Evolutionary conservation across 352 stramenopile species (phyloP), one percentile per base, ranked within the genome.

Genomic region (Peronospora belbahrii): DNA sequence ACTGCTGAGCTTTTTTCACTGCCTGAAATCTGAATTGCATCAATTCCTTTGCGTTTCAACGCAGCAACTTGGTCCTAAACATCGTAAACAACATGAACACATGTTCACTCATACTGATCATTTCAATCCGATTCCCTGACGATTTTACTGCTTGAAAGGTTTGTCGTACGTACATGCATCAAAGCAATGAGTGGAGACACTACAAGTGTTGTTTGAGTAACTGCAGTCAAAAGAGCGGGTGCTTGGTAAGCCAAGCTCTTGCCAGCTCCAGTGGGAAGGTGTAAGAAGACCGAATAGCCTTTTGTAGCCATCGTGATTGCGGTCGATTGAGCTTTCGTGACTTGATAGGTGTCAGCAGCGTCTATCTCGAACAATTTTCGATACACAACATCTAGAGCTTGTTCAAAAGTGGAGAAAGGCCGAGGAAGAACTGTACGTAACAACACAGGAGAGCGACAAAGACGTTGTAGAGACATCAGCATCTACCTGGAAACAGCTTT

Each of bases 241-340:
- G 74, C 56, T 39, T 92, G 81, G 53, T 88, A 92, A 38, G 74
- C 76, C 46, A 89, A 62, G 47, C 71, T 88, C 65, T 92, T 92
- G 57, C 81, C 81, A 0, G 78, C 75, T 11, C 81, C 81, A 0
- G 76, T 92, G 20, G 74, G 77, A 11, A 89, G 52, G 42, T 88
- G 74, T 13, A 92, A 47, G 20, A 92, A 89, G 11, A 92, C 59
- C 0, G 70, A 85, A 52, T 62, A 87, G 31, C 77, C 77, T 4
- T 42, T 43, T 27, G 56, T 48, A 24, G 76, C 77, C 19, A 62
- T 47, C 0, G 48, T 52, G 18, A 87, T 65, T 9, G 80, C 74
- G 0, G 30, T 57, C 10, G 52, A 40, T 42, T 91, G 80, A 15
- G 59, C 62, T 7, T 61, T 53, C 2, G 74, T 63, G 47, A 76